A percentile compares a stretch with the other conserved stretches of the same genome.
phyloP scores from a whole-genome alignment of 2,329 filamentous ascomycete species.

The Arthrobotrys megalospora region DNA sequence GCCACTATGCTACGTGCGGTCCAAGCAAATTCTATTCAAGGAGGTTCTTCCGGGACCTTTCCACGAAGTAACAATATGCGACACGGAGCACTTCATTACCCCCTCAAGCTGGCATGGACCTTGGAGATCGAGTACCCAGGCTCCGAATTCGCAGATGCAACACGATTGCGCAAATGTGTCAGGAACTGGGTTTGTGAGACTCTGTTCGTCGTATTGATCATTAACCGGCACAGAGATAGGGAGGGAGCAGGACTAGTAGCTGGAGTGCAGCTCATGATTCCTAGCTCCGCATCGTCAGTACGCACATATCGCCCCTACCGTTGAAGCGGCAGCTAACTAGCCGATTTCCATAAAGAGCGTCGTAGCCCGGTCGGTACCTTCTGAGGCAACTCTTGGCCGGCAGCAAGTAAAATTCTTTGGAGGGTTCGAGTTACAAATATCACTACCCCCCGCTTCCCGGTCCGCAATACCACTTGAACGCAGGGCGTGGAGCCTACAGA shows the following conservation, averaged over 20 bases:
- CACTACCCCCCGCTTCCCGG: neutral
- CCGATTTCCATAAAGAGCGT: constrained; percentile 3
- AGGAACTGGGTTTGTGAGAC: constrained; percentile 9
- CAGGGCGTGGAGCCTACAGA: neutral
- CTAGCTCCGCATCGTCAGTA: neutral
- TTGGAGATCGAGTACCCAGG: constrained; percentile 6
- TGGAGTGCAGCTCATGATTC: neutral
- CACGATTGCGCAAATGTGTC: neutral
- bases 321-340: neutral
- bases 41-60: neutral
- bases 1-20: neutral
- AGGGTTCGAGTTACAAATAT: neutral
- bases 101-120: neutral
- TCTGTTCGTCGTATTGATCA: neutral
- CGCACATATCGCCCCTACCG: neutral
- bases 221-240: neutral
- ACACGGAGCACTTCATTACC: neutral
- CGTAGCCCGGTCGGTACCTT: neutral
- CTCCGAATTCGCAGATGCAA: constrained; percentile 3
- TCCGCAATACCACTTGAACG: neutral
- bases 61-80: constrained; percentile 1
- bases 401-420: neutral
- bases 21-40: constrained; percentile 1
- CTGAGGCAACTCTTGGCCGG: neutral
- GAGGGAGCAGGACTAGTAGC: neutral